phyloP scores from a whole-genome alignment of 768 basidiomycete species.

The Phylloporus rhodoxanthus region DNA sequence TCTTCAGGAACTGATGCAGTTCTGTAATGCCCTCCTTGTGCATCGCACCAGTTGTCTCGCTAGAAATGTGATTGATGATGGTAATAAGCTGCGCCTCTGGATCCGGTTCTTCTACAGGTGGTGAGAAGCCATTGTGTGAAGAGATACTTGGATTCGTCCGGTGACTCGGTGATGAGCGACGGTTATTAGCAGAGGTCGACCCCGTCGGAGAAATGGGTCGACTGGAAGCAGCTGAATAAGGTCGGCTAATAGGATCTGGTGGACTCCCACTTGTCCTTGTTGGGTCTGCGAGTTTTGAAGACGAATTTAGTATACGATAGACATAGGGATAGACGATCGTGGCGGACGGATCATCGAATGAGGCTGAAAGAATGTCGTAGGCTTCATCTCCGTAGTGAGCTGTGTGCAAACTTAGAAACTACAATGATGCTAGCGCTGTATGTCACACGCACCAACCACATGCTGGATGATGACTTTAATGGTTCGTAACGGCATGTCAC shows the following conservation, averaged over 20 bases:
- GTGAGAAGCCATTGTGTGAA: constrained; percentile 49
- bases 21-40: constrained; percentile 95
- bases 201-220: constrained; percentile 69
- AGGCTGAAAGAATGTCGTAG: constrained; percentile 82
- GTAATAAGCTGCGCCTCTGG: constrained; percentile 77
- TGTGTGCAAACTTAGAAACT: constrained; percentile 24
- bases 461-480: constrained; percentile 99
- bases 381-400: constrained; percentile 85
- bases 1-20: constrained; percentile 88
- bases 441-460: constrained; percentile 71
- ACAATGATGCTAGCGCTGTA: constrained; percentile 1
- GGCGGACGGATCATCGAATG: constrained; percentile 96
- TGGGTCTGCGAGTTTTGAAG: constrained; percentile 37
- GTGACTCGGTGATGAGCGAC: constrained; percentile 56
- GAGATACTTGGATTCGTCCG: constrained; percentile 64
- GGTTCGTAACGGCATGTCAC: constrained; percentile 95
- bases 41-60: constrained; percentile 81
- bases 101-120: constrained; percentile 74
- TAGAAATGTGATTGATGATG: constrained; percentile 83
- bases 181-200: constrained; percentile 48
- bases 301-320: constrained; percentile 81
- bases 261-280: constrained; percentile 21
- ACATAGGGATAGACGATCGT: constrained; percentile 96
- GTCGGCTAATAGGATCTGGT: constrained; percentile 38
- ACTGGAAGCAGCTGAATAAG: constrained; percentile 56